phyloP scores from a whole-genome alignment of 106 monocot genomes.

The Dendrobium huoshanense region DNA sequence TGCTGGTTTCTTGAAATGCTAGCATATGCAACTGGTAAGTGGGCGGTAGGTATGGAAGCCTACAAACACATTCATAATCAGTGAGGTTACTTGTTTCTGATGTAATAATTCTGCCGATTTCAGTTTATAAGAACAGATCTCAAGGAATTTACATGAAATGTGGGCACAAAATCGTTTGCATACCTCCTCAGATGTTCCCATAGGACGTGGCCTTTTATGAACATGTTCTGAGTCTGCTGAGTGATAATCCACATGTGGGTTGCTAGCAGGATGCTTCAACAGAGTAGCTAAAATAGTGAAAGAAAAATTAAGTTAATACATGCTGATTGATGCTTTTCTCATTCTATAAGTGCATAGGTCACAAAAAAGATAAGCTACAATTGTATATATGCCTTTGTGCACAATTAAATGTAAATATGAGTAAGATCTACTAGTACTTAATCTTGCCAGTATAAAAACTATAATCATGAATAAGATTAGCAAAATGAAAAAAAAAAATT shows the following conservation, averaged over 20 bases:
- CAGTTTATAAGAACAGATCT: not conserved
- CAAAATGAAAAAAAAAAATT: not conserved
- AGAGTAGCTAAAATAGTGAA: conserved; percentile 28
- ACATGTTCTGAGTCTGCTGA: conserved; percentile 66
- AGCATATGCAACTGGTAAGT: conserved; percentile 21
- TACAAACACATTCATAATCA: conserved; percentile 9
- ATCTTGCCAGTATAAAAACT: not conserved
- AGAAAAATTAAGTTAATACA: not conserved
- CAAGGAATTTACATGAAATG: not conserved
- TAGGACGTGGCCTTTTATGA: conserved; percentile 40
- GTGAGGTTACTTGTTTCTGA: not conserved
- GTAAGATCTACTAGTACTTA: not conserved
- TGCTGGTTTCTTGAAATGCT: conserved; percentile 16
- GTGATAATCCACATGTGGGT: conserved; percentile 46
- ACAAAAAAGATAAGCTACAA: not conserved
- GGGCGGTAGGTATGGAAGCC: conserved; percentile 13
- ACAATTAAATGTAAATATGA: not conserved
- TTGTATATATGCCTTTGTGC: not conserved
- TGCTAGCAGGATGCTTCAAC: conserved; percentile 44
- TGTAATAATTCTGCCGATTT: not conserved
- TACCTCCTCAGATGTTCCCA: conserved; percentile 60
- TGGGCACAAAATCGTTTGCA: not conserved
- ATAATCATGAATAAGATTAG: not conserved
- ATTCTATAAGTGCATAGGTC: not conserved
- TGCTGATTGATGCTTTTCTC: not conserved